These are phyloP conservation scores for Xylaria hypoxylon DNA, from an alignment of 2,329 filamentous ascomycete genomes.

Conservation along the genomic window DNA sequence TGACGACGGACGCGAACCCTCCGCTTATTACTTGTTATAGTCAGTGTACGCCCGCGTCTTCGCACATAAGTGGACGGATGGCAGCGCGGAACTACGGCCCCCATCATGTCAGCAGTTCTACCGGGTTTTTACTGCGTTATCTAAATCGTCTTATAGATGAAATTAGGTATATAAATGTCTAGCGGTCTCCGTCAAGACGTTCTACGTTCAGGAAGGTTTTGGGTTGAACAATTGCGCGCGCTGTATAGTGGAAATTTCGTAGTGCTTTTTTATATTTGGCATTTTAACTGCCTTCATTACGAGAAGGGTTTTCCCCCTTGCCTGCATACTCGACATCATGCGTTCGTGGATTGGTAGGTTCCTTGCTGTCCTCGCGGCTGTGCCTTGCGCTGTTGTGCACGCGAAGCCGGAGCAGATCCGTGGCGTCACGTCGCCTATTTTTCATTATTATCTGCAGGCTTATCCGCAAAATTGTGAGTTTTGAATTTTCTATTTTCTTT, in stretches of 20 bases:
- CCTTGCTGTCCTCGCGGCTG: conserved; percentile 31
- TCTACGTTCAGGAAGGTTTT: no score
- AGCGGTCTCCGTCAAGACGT: no score
- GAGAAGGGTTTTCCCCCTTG: no score
- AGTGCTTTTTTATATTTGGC: background rate
- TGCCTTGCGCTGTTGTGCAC: conserved; percentile 39
- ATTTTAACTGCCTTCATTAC: no score
- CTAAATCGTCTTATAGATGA: no score
- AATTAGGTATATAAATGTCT: no score
- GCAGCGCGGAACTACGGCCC: conserved; percentile 6
- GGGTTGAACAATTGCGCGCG: no score
- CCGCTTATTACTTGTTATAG: conserved; percentile 45
- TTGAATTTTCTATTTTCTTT: conserved; percentile 9
- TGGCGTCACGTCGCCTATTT: conserved; percentile 62
- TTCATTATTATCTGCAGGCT: conserved; percentile 64
- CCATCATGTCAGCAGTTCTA: background rate
- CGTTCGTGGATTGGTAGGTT: conserved; percentile 23
- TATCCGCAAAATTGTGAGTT: conserved; percentile 56
- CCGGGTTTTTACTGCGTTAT: no score
- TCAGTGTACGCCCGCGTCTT: background rate
- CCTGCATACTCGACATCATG: no score
- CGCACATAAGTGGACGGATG: conserved; percentile 2
- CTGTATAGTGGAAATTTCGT: no score
- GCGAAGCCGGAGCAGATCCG: conserved; percentile 63
- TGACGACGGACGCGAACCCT: conserved; percentile 40